Conservation (phyloP, 1,284 basidiomycete genomes). For the Cryptococcus floricola region DNA sequence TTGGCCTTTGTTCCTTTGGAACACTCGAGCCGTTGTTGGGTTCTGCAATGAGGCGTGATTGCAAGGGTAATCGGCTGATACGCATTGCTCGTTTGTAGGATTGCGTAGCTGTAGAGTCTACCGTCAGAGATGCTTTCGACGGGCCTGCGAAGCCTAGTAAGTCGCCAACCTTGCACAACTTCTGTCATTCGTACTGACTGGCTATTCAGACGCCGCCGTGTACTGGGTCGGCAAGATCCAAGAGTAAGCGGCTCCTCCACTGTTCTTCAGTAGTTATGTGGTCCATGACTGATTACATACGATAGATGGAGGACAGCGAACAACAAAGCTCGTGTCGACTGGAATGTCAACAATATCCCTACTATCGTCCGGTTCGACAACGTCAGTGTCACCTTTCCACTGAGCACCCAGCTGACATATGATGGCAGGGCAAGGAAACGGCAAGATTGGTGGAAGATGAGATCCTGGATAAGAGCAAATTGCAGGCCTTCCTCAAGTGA, state of each 20-base stretch:
- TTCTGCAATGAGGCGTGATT: background rate
- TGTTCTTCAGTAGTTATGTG: background rate
- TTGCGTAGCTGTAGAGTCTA: slow-evolving; percentile 62
- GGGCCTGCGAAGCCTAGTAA: slow-evolving; percentile 54
- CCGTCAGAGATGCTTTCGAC: slow-evolving; percentile 60
- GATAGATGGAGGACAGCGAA: slow-evolving; percentile 37
- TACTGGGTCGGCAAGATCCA: slow-evolving; percentile 67
- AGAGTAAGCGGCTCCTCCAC: slow-evolving; percentile 55
- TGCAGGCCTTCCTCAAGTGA: slow-evolving; percentile 30
- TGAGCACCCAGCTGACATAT: background rate
- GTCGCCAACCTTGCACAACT: slow-evolving; percentile 4
- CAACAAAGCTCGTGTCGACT: slow-evolving; percentile 63
- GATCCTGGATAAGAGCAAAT: slow-evolving; percentile 45
- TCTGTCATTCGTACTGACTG: background rate
- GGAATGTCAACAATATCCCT: slow-evolving; percentile 64
- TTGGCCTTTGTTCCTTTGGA: background rate
- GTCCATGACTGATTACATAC: background rate
- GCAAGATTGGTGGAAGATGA: slow-evolving; percentile 60
- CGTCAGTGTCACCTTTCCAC: slow-evolving; percentile 52
- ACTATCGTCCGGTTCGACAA: slow-evolving; percentile 67
- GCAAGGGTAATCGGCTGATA: background rate
- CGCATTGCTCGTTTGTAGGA: slow-evolving; percentile 55
- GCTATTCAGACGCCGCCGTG: slow-evolving; percentile 55
- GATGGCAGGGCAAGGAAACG: slow-evolving; percentile 55
- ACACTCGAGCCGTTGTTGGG: background rate